Percentiles rank a stretch among this genome's conserved stretches.
phyloP scores from a whole-genome alignment of 306 rosid genomes.

The Neltuma alba region DNA sequence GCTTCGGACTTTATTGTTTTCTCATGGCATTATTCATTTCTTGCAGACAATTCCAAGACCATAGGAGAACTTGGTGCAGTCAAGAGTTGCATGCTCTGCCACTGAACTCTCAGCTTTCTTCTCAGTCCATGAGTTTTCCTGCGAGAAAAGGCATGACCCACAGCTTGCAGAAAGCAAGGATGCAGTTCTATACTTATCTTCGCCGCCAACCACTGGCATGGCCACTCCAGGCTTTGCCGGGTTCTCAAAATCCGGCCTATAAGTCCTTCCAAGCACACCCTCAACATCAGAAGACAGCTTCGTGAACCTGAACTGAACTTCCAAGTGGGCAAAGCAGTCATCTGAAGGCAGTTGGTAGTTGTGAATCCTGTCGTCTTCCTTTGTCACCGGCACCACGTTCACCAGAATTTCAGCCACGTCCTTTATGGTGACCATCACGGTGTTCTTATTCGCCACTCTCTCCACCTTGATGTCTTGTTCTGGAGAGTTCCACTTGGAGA shows the following conservation, averaged over 20 bases:
- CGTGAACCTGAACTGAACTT: conserved; percentile 50
- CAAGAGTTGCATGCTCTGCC: conserved; percentile 40
- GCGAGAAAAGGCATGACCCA: conserved; percentile 41
- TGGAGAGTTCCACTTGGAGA: conserved; percentile 40
- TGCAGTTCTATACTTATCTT: conserved; percentile 43
- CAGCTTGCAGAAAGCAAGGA: conserved; percentile 46
- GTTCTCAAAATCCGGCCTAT: conserved; percentile 44
- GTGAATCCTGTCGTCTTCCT: conserved; percentile 53
- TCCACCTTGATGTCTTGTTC: conserved; percentile 36
- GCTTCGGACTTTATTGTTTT: too few relatives aligned
- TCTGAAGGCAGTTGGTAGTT: conserved; percentile 44
- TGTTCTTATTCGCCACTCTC: conserved; percentile 46
- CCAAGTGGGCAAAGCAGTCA: conserved; percentile 57
- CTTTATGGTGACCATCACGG: conserved; percentile 29
- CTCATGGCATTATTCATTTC: too few relatives aligned
- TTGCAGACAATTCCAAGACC: conserved; percentile 53
- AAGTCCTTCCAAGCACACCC: conserved; percentile 56
- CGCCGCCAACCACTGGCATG: conserved; percentile 56
- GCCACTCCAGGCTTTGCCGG: conserved; percentile 55
- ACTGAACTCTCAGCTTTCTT: background rate
- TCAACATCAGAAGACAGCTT: conserved; percentile 44
- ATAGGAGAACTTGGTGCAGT: conserved; percentile 41
- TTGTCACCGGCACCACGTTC: conserved; percentile 52
- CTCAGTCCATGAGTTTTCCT: background rate
- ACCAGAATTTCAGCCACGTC: conserved; percentile 49